Percentiles rank a stretch among this genome's conserved stretches.
Evolutionary conservation across 805 yeast species (phyloP).

Genomic region (Danielozyma ontarioensis): DNA sequence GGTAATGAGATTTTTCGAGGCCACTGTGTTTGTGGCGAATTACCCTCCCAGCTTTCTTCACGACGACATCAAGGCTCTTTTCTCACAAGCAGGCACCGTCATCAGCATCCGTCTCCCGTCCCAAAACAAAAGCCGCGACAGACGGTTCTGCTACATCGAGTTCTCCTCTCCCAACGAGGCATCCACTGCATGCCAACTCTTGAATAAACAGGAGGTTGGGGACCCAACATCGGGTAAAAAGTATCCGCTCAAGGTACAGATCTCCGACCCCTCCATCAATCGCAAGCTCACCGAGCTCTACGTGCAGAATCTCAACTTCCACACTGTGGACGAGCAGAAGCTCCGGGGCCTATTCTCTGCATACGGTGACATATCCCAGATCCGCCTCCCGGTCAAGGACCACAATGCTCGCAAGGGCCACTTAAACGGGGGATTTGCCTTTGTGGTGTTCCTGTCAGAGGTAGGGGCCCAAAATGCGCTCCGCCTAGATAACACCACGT

Average conservation of each 20-base stretch:
- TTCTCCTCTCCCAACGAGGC: constrained; percentile 42
- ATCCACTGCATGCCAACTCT: constrained; percentile 29
- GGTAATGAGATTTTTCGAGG: constrained; percentile 41
- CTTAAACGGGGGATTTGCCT: constrained; percentile 61
- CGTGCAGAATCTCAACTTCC: constrained; percentile 48
- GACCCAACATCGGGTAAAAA: constrained; percentile 18
- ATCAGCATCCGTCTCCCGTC: constrained; percentile 62
- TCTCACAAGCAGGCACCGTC: constrained; percentile 37
- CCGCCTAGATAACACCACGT: constrained; percentile 28
- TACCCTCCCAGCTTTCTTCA: constrained; percentile 54
- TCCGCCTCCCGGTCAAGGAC: constrained; percentile 43
- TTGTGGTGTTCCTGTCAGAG: constrained; percentile 43
- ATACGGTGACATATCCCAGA: constrained; percentile 50
- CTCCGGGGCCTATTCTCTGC: constrained; percentile 39
- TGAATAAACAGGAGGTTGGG: constrained; percentile 35
- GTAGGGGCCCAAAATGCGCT: constrained; percentile 47
- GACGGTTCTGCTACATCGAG: constrained; percentile 76
- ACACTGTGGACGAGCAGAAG: constrained; percentile 30
- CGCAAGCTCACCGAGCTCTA: constrained; percentile 40
- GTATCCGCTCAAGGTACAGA: constrained; percentile 47
- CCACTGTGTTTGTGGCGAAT: constrained; percentile 70
- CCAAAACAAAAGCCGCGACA: constrained; percentile 37
- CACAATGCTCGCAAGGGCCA: constrained; percentile 25
- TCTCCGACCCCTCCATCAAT: constrained; percentile 53
- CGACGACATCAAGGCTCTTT: constrained; percentile 33